Conservation (phyloP, 2,329 filamentous ascomycete genomes). For the Botryotinia calthae region DNA sequence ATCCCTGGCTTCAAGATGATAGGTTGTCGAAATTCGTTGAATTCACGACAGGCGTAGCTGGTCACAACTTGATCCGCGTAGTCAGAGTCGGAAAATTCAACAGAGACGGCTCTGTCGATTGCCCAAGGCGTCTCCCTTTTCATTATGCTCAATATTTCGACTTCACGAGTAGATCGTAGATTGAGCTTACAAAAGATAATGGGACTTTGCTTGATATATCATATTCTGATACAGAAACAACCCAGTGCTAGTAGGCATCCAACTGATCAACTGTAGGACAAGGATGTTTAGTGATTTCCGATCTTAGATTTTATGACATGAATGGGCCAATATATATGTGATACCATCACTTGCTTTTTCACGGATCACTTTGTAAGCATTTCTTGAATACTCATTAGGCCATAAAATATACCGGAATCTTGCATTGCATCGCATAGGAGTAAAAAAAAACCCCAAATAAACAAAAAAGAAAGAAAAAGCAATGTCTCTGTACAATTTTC, state of each 20-base stretch:
- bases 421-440: background rate
- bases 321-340: background rate
- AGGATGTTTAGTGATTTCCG: no score
- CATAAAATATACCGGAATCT: no score
- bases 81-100: no score
- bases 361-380: background rate
- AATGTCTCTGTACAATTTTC: background rate
- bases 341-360: background rate
- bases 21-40: no score
- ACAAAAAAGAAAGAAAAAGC: background rate
- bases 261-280: no score
- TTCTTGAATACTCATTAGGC: background rate
- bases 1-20: background rate
- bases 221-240: no score
- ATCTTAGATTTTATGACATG: background rate
- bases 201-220: background rate
- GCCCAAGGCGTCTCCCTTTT: fast-evolving
- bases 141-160: background rate
- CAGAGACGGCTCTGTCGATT: no score
- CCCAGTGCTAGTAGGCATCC: no score
- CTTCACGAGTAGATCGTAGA: background rate
- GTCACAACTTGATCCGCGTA: no score
- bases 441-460: no score
- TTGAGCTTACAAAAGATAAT: background rate
- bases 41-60: no score